Base-by-base conservation (phyloP, 805 yeast genomes). In the Lipomyces orientalis region DNA sequence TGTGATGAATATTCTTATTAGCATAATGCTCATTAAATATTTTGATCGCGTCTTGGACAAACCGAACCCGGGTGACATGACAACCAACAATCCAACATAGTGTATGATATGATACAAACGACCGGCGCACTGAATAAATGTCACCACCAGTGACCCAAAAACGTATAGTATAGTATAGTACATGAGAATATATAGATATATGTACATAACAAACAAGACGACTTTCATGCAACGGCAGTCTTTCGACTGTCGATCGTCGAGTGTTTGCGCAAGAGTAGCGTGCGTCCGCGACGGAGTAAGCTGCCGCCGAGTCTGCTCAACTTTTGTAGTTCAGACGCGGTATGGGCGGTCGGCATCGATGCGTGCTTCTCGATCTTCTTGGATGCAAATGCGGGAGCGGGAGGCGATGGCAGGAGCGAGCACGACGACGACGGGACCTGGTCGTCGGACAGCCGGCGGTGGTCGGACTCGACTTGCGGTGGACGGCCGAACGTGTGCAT, bases 401-500 rank as follows among this genome's bases (percentile, higher is more conserved):
- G 12, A 25, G 31, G 37, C 31, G 58, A 10, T 16, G 64, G 60
- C 25, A 55, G 3, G 25, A 60, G 37, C 49, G 37, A 19, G 60
- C 37, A 33, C 31, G 37, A 10, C 43, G 49, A 16, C 7, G 49
- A 16, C 7, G 51, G 46, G 34, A 43, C 35, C 22, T 25, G 60
- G 6, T 43, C 49, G 25, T 54, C 37, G 12, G 39, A 25, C 12
- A 19, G 5, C 8, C 12, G 14, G 52, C 29, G 60, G 34, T 34
- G 60, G 34, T 34, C 39, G 12, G 54, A 31, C 19, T 31, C 62
- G 14, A 61, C 31, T 19, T 54, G 58, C 4, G 69, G 69, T 19
- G 68, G 66, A n/a, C 31, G 34, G 16, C 61, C 69, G 46, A 66
- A 64, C 22, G 33, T 4, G 16, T n/a, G 29, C 14, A 46, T 10